These are phyloP conservation scores for Colletotrichum musicola DNA, from an alignment of 2,329 filamentous ascomycete species.

Conservation along the genomic window DNA sequence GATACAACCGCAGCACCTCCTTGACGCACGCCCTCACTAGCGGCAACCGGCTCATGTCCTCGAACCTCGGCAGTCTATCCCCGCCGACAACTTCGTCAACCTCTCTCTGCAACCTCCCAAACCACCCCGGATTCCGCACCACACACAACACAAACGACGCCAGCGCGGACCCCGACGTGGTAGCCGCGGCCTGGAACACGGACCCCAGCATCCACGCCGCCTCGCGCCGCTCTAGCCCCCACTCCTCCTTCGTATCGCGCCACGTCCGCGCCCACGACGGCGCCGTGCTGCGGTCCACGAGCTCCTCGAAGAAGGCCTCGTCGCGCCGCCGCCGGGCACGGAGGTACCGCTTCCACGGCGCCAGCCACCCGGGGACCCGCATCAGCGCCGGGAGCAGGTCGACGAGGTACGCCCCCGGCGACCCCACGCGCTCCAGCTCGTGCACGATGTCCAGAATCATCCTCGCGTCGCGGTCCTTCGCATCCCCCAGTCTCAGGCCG, in stretches of 20 bases:
- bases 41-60: slow-evolving; percentile 53
- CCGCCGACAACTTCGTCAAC: slow-evolving; percentile 52
- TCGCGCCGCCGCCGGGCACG: slow-evolving; percentile 36
- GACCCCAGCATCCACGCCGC: slow-evolving; percentile 47
- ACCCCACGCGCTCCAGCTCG: slow-evolving; percentile 50
- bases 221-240: slow-evolving; percentile 43
- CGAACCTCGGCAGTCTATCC: slow-evolving; percentile 50
- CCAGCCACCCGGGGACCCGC: slow-evolving; percentile 45
- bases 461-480: slow-evolving; percentile 47
- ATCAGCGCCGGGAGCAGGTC: slow-evolving; percentile 49
- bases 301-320: slow-evolving; percentile 28
- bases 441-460: slow-evolving; percentile 49
- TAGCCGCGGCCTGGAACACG: slow-evolving; percentile 52
- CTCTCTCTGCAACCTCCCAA: slow-evolving; percentile 52
- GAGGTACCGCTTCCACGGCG: slow-evolving; percentile 41
- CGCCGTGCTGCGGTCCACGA: slow-evolving; percentile 26
- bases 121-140: slow-evolving; percentile 49
- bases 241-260: slow-evolving; percentile 15
- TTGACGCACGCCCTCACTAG: slow-evolving; percentile 54
- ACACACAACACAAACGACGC: slow-evolving; percentile 46
- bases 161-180: slow-evolving; percentile 50
- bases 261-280: slow-evolving; percentile 30
- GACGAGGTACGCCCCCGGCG: slow-evolving; percentile 46
- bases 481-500: slow-evolving; percentile 50
- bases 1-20: slow-evolving; percentile 64